Percentiles rank a stretch among this genome's conserved stretches.
These are phyloP conservation scores for Hemileccinum rubropunctum DNA, from an alignment of 768 basidiomycete genomes.

Conservation along the genomic window DNA sequence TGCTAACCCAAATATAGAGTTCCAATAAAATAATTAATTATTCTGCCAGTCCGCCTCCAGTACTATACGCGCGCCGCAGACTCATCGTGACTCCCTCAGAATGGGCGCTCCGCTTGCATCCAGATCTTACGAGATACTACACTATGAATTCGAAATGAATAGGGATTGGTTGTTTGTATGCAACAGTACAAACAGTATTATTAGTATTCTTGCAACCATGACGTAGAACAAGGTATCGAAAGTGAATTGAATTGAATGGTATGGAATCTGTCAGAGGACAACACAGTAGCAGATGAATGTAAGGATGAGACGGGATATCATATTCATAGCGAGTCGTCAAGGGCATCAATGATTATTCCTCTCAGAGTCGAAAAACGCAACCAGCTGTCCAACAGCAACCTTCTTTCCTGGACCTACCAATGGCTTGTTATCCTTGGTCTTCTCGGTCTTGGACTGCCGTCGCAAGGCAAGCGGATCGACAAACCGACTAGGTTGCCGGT, in stretches of 20 bases:
- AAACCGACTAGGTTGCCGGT: slow-evolving; percentile 43
- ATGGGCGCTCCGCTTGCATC: background rate
- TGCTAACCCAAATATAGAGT: background rate
- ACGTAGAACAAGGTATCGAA: background rate
- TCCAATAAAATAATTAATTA: too few species aligned
- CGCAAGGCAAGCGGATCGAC: slow-evolving; percentile 75
- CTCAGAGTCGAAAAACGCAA: slow-evolving; percentile 75
- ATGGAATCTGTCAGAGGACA: background rate
- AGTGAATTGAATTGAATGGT: too few species aligned
- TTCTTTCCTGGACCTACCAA: slow-evolving; percentile 46
- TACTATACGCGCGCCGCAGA: too few species aligned
- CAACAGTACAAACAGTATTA: slow-evolving; percentile 3
- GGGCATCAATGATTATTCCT: slow-evolving; percentile 5
- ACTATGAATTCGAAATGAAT: background rate
- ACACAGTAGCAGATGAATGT: background rate
- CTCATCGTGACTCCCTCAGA: too few species aligned
- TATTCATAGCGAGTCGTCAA: background rate
- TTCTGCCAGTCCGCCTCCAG: too few species aligned
- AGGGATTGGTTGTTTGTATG: background rate
- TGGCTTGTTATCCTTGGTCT: slow-evolving; percentile 39
- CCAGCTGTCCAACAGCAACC: slow-evolving; percentile 71
- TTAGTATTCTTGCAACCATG: background rate
- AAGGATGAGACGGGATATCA: background rate
- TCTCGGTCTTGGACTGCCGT: slow-evolving; percentile 54
- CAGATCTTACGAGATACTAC: background rate